These are phyloP conservation scores for Pholiota conissans DNA, from an alignment of 768 basidiomycete species.

Conservation along the genomic window DNA sequence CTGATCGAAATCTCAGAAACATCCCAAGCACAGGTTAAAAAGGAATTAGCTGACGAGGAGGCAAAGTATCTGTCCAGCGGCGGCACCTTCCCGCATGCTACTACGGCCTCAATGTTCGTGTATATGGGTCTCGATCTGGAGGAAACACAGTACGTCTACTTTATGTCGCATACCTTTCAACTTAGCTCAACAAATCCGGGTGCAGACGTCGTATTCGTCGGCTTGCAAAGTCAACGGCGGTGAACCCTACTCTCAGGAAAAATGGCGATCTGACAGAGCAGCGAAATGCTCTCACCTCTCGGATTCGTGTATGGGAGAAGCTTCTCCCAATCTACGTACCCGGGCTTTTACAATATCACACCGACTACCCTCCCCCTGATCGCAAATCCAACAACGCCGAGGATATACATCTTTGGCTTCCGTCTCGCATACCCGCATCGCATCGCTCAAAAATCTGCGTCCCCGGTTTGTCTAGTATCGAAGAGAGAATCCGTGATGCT, in stretches of 20 bases:
- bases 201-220: too few relatives aligned
- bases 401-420: slow-evolving; percentile 7
- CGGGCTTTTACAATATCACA: slow-evolving; percentile 13
- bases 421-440: neutral
- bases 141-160: slow-evolving; percentile 3
- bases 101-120: too few relatives aligned
- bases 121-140: slow-evolving; percentile 4
- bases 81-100: neutral
- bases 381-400: slow-evolving; percentile 1
- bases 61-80: neutral
- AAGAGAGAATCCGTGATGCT: slow-evolving; percentile 8
- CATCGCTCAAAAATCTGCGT: neutral
- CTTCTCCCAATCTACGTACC: slow-evolving; percentile 15
- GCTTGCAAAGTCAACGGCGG: neutral
- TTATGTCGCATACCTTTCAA: neutral
- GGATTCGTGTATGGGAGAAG: slow-evolving; percentile 12
- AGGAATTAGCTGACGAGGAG: too few relatives aligned
- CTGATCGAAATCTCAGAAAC: too few relatives aligned
- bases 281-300: neutral
- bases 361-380: neutral
- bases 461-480: neutral
- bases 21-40: too few relatives aligned
- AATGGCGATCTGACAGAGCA: neutral
- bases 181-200: neutral
- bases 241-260: neutral